phyloP scores from a whole-genome alignment of 257 asterid species.

The Plantago ovata region DNA sequence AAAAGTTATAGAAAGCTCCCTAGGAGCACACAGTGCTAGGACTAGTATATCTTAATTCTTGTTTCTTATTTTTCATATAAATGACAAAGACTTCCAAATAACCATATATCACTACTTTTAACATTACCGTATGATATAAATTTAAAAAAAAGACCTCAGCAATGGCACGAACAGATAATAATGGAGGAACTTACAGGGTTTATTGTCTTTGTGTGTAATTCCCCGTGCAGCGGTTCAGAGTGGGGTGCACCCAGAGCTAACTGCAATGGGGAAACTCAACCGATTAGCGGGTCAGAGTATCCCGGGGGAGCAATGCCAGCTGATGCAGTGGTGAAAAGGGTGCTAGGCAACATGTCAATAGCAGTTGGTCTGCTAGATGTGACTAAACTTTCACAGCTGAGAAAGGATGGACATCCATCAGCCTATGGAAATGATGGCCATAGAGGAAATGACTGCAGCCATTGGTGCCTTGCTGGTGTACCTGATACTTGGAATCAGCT shows the following conservation, averaged over 20 bases:
- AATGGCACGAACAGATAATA: too few relatives aligned
- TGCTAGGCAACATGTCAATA: constrained; percentile 42
- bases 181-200: too few relatives aligned
- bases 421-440: constrained; percentile 35
- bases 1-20: too few relatives aligned
- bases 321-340: constrained; percentile 56
- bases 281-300: constrained; percentile 32
- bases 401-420: constrained; percentile 81
- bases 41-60: too few relatives aligned
- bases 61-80: too few relatives aligned
- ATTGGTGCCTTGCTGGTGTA: constrained; percentile 76
- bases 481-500: constrained; percentile 73
- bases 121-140: too few relatives aligned
- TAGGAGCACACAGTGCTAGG: too few relatives aligned
- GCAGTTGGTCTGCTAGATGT: constrained; percentile 54
- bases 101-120: too few relatives aligned
- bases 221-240: constrained; percentile 42
- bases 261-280: constrained; percentile 52
- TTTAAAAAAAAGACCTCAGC: too few relatives aligned
- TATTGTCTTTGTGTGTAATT: too few relatives aligned
- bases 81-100: too few relatives aligned
- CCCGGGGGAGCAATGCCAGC: constrained; percentile 52
- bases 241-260: constrained; percentile 44
- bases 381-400: constrained; percentile 51
- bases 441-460: constrained; percentile 62